phyloP scores from a whole-genome alignment of 495 filamentous ascomycete species.

The Neurospora africana region DNA sequence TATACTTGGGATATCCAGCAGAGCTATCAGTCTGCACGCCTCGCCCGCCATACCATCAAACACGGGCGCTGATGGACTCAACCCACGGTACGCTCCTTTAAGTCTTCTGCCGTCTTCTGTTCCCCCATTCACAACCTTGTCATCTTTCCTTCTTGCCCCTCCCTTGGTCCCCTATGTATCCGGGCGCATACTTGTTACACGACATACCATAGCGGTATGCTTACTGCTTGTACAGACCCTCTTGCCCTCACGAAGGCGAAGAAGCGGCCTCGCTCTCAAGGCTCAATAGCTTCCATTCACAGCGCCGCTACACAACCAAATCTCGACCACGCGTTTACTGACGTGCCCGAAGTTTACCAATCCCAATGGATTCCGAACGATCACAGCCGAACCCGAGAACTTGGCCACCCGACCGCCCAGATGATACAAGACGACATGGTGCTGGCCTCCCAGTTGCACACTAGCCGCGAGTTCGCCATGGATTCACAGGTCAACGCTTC shows the following conservation, averaged over 20 bases:
- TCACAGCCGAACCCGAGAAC: constrained; percentile 36
- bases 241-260: constrained; percentile 31
- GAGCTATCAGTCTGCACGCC: neutral
- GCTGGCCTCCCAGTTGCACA: constrained; percentile 47
- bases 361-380: constrained; percentile 43
- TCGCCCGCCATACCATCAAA: neutral
- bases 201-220: constrained; percentile 1
- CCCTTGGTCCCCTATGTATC: neutral
- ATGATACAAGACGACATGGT: constrained; percentile 60
- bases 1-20: neutral
- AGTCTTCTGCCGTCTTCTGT: neutral
- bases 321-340: constrained; percentile 46
- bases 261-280: constrained; percentile 64
- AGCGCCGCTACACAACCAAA: constrained; percentile 58
- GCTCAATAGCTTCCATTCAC: constrained; percentile 74
- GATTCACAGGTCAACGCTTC: constrained; percentile 42
- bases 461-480: constrained; percentile 38
- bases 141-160: neutral
- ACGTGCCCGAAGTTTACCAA: constrained; percentile 42
- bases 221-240: constrained; percentile 17
- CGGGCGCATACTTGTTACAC: neutral
- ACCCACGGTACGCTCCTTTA: constrained; percentile 18
- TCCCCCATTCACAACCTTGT: neutral
- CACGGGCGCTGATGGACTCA: constrained; percentile 21
- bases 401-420: constrained; percentile 20